Percentiles rank a stretch among this genome's conserved stretches.
Evolutionary conservation across 768 basidiomycete genomes (phyloP).

Genomic region (Xerocomellus intermedius): DNA sequence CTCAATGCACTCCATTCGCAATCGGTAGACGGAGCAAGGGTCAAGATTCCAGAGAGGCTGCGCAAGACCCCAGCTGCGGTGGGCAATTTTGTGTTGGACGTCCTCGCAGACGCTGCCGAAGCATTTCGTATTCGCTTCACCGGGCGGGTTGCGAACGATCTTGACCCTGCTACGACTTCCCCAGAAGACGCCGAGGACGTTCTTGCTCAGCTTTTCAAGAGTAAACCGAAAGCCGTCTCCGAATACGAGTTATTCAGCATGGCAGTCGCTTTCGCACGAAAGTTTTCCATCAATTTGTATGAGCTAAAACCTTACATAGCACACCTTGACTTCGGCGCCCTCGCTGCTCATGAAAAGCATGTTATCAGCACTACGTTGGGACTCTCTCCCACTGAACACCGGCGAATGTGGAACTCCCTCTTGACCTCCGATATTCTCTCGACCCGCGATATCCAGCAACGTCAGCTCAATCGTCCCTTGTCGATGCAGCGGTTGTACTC

Average conservation of each 20-base stretch:
- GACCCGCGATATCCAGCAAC: constrained; percentile 47
- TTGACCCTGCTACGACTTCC: constrained; percentile 23
- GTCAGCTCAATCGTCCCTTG: constrained; percentile 51
- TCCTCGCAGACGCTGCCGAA: constrained; percentile 46
- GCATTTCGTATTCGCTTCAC: constrained; percentile 47
- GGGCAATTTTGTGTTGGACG: constrained; percentile 51
- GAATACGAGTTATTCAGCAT: constrained; percentile 62
- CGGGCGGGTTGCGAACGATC: constrained; percentile 22
- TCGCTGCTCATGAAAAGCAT: constrained; percentile 53
- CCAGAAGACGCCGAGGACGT: constrained; percentile 42
- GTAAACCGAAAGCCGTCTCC: constrained; percentile 51
- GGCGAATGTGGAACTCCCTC: constrained; percentile 63
- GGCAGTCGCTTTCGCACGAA: constrained; percentile 44
- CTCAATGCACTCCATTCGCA: constrained; percentile 70
- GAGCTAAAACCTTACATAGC: constrained; percentile 40
- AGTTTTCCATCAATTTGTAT: constrained; percentile 40
- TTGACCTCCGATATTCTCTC: constrained; percentile 59
- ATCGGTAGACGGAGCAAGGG: constrained; percentile 62
- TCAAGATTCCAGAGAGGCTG: constrained; percentile 36
- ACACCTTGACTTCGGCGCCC: constrained; percentile 57
- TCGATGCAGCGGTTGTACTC: constrained; percentile 61
- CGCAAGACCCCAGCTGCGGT: constrained; percentile 43
- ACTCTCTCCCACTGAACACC: constrained; percentile 41
- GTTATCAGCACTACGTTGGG: constrained; percentile 44
- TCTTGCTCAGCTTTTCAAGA: constrained; percentile 47